phyloP scores from a whole-genome alignment of 2,329 filamentous ascomycete genomes.

The Trichoderma sp. region DNA sequence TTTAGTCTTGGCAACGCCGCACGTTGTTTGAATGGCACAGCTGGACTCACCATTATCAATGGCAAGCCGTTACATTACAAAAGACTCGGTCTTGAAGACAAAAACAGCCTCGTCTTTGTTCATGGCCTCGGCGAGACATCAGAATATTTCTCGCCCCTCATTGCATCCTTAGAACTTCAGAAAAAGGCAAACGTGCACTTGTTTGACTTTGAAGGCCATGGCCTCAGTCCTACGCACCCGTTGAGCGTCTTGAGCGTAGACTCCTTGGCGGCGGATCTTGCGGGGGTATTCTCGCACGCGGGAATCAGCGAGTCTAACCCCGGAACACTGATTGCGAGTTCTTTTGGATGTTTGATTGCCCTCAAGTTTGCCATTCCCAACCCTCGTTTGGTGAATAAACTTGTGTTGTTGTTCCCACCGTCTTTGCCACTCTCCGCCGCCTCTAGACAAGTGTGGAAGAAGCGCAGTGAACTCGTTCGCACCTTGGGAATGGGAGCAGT shows the following conservation, averaged over 20 bases:
- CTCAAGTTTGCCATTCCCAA: neutral
- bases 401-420: neutral
- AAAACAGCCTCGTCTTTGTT: neutral
- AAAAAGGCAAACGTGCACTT: neutral
- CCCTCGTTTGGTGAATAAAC: neutral
- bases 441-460: neutral
- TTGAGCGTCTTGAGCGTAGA: conserved; percentile 10
- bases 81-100: neutral
- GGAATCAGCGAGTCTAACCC: neutral
- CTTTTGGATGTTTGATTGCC: neutral
- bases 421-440: neutral
- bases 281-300: neutral
- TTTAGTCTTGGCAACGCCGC: neutral
- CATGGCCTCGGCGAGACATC: neutral
- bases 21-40: conserved; percentile 2
- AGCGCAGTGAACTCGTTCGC: neutral
- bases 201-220: conserved; percentile 16
- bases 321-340: neutral
- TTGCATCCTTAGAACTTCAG: neutral
- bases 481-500: neutral
- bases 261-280: neutral
- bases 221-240: conserved; percentile 8
- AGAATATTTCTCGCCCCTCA: neutral
- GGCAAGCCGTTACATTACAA: conserved; percentile 3
- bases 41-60: neutral